These are phyloP conservation scores for Melampsora larici-populina DNA, from an alignment of 1,284 basidiomycete species.

Conservation along the genomic window DNA sequence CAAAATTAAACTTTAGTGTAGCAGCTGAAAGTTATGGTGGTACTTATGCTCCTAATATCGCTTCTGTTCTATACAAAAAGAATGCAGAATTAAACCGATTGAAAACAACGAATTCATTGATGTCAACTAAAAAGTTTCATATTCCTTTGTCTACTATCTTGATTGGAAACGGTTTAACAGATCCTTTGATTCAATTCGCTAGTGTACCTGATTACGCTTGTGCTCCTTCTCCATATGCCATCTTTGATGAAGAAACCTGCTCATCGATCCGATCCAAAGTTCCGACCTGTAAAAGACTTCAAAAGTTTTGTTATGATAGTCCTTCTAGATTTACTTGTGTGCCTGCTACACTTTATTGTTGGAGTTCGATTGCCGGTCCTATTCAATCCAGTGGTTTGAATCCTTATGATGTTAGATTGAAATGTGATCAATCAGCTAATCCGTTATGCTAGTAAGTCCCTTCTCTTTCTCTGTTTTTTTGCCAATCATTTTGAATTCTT, in stretches of 20 bases:
- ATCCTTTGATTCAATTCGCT: constrained; percentile 64
- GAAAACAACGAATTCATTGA: constrained; percentile 53
- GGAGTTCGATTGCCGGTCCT: constrained; percentile 58
- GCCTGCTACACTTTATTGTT: constrained; percentile 58
- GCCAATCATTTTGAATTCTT: constrained; percentile 51
- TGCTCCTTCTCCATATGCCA: constrained; percentile 64
- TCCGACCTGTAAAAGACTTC: constrained; percentile 53
- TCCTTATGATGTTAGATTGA: constrained; percentile 74
- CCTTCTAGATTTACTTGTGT: constrained; percentile 60
- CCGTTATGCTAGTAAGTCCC: constrained; percentile 52
- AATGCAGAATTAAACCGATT: constrained; percentile 59
- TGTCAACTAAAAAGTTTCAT: constrained; percentile 52
- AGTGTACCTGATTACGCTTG: constrained; percentile 75
- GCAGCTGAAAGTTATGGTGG: constrained; percentile 66
- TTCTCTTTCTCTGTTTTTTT: constrained; percentile 60
- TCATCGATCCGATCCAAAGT: constrained; percentile 52
- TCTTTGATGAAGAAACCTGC: constrained; percentile 61
- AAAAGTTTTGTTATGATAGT: constrained; percentile 54
- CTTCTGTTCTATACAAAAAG: constrained; percentile 68
- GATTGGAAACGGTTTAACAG: constrained; percentile 76
- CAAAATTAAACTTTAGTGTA: constrained; percentile 52
- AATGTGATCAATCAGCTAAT: constrained; percentile 69
- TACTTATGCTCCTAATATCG: constrained; percentile 74
- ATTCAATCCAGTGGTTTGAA: constrained; percentile 58
- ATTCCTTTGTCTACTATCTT: constrained; percentile 76